Evolutionary conservation across 1,139 yeast genomes (phyloP), one percentile per base, ranked within the genome.

Genomic region (Oligophagozyma castellii): DNA sequence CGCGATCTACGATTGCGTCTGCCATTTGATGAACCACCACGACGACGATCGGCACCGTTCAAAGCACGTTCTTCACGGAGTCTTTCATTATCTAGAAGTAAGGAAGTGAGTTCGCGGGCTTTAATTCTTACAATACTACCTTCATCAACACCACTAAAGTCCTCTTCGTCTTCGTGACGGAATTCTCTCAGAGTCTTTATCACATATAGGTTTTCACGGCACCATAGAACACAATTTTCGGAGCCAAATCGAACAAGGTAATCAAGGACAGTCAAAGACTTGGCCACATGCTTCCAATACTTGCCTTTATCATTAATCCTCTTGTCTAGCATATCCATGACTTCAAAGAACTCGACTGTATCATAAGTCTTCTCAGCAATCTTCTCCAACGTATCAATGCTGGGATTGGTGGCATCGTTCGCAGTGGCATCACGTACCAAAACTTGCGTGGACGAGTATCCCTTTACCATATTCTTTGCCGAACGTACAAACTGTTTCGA

Each of bases 281-380:
- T 92, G 40, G 93, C 89, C 26, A 89, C 89, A 55, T 89, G 99
- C 42, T 95, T 71, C 98, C 98, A 89, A 58, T 89, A 81, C 55
- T 86, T 89, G 35, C 98, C 98, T 61, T 86, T 86, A 51, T 89
- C 98, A 50, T 89, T 89, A 44, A 92, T 63, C 40, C 99, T 69
- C 43, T 86, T 74, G 57, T 86, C 98, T 31, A 89, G 58, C 83
- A 92, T 84, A 50, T 89, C 96, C 94, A 89, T 80, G 28, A 89
- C 73, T 47, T 86, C 95, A 48, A 83, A 67, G 43, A 86, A 74
- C 43, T 83, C 94, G 5, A 80, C 73, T 40, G 61, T 61, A 37
- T 74, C 78, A 51, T 70, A 78, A 2, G 95, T 79, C 43, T 69
- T 63, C 34, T 71, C 67, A 7, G 94, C 77, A 22, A 89, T 65